Conservation (phyloP, 495 filamentous ascomycete species). For the Chaetomium fimeti region DNA sequence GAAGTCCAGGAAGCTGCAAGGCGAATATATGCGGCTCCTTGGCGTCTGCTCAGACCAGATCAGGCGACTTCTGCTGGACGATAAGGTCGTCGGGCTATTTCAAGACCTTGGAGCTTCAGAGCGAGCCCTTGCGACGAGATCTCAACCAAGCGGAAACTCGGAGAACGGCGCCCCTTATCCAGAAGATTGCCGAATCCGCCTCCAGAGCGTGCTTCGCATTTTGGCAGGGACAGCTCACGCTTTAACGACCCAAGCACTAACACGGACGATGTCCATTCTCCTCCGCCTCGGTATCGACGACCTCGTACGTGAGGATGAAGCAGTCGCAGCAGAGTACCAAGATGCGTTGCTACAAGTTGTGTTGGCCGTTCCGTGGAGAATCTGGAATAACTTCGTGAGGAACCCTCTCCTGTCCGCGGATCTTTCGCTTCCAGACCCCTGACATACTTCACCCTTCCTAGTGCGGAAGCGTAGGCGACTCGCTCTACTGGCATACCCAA, state of each 20-base stretch:
- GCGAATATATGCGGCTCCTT: constrained; percentile 59
- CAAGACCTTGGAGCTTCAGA: constrained; percentile 41
- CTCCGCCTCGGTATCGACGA: constrained; percentile 59
- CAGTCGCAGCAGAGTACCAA: constrained; percentile 31
- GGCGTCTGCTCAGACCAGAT: constrained; percentile 40
- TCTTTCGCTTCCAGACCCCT: background rate
- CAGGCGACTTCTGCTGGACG: constrained; percentile 39
- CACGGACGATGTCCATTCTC: constrained; percentile 34
- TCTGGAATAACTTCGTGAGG: constrained; percentile 31
- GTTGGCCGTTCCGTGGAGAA: constrained; percentile 21
- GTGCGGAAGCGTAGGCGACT: constrained; percentile 55
- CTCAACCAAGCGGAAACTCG: background rate
- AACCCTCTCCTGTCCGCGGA: constrained; percentile 1
- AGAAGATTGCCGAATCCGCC: constrained; percentile 37
- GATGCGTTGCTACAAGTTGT: constrained; percentile 23
- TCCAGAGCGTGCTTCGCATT: constrained; percentile 39
- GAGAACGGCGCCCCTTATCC: constrained; percentile 30
- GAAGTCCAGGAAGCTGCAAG: constrained; percentile 58
- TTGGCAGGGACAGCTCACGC: constrained; percentile 33
- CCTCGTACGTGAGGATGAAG: constrained; percentile 39
- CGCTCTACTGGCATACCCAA: constrained; percentile 50
- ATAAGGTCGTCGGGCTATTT: constrained; percentile 42
- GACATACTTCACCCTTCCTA: constrained; percentile 28
- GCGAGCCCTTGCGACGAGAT: constrained; percentile 23
- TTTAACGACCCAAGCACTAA: constrained; percentile 26